phyloP scores from a whole-genome alignment of 2,329 filamentous ascomycete species.

The Penicillium crustosum region DNA sequence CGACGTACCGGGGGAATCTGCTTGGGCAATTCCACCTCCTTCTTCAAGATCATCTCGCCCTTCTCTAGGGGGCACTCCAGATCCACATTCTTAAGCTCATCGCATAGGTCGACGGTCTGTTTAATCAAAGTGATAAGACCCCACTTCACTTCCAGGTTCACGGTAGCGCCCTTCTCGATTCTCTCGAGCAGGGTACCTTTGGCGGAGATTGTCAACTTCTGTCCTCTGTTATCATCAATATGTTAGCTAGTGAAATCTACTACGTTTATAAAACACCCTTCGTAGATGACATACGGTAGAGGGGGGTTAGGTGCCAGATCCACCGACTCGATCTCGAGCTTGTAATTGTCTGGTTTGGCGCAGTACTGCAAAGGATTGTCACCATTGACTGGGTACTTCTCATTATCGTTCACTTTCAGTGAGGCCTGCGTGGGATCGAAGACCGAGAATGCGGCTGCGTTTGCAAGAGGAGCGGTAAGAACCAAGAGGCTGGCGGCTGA shows the following conservation, averaged over 20 bases:
- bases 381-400: slow-evolving; percentile 69
- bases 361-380: slow-evolving; percentile 85
- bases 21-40: slow-evolving; percentile 79
- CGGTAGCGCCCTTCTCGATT: slow-evolving; percentile 76
- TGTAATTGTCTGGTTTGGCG: slow-evolving; percentile 64
- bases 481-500: slow-evolving; percentile 42
- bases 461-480: slow-evolving; percentile 47
- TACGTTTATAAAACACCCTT: background rate
- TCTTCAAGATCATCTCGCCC: slow-evolving; percentile 70
- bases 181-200: slow-evolving; percentile 69
- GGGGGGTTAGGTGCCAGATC: slow-evolving; percentile 86
- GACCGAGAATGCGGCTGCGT: slow-evolving; percentile 46
- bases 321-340: slow-evolving; percentile 74
- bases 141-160: slow-evolving; percentile 86
- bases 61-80: slow-evolving; percentile 83
- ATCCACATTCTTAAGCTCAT: slow-evolving; percentile 84
- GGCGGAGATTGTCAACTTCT: slow-evolving; percentile 75
- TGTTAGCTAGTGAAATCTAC: slow-evolving; percentile 13
- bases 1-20: slow-evolving; percentile 82
- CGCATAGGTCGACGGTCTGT: slow-evolving; percentile 79
- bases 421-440: slow-evolving; percentile 54
- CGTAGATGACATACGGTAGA: slow-evolving; percentile 63
- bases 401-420: slow-evolving; percentile 45
- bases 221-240: slow-evolving; percentile 58
- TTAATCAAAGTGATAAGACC: slow-evolving; percentile 86